phyloP scores from a whole-genome alignment of 768 basidiomycete genomes.

The Amanita thiersii region DNA sequence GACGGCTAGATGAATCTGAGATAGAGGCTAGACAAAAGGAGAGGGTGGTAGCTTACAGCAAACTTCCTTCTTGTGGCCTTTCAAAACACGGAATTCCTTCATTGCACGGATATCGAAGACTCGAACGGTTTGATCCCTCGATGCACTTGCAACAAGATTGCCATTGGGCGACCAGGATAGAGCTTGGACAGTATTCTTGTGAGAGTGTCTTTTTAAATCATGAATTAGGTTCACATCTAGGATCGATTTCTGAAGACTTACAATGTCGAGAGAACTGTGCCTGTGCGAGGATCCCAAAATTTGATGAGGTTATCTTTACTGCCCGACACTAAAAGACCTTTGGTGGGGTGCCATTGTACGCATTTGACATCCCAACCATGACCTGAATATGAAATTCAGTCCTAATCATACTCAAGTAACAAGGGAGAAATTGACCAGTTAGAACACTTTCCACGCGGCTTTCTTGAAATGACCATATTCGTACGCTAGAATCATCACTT shows the following conservation, averaged over 20 bases:
- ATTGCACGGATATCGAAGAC: slow-evolving; percentile 98
- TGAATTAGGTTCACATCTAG: neutral
- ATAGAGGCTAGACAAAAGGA: neutral
- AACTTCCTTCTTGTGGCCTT: slow-evolving; percentile 98
- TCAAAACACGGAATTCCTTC: slow-evolving; percentile 88
- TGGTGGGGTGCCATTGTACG: slow-evolving; percentile 97
- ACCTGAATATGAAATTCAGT: slow-evolving; percentile 34
- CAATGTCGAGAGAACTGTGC: slow-evolving; percentile 86
- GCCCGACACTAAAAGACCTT: slow-evolving; percentile 90
- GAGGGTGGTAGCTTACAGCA: slow-evolving; percentile 58
- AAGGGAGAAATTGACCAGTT: slow-evolving; percentile 46
- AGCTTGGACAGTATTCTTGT: slow-evolving; percentile 96
- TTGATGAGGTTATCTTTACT: slow-evolving; percentile 98
- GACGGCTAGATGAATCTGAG: slow-evolving; percentile 44
- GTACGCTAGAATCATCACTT: slow-evolving; percentile 90
- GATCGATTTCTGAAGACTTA: slow-evolving; percentile 26
- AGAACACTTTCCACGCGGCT: slow-evolving; percentile 82
- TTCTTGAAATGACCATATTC: slow-evolving; percentile 94
- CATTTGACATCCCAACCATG: slow-evolving; percentile 99
- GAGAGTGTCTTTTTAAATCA: slow-evolving; percentile 64
- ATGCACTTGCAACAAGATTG: slow-evolving; percentile 88
- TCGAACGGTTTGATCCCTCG: slow-evolving; percentile 89
- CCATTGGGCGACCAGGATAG: slow-evolving; percentile 93
- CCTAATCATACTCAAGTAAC: neutral
- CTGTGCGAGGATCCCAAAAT: slow-evolving; percentile 98